Conservation (phyloP, 257 asterid species). For the Henckelia pumila region DNA sequence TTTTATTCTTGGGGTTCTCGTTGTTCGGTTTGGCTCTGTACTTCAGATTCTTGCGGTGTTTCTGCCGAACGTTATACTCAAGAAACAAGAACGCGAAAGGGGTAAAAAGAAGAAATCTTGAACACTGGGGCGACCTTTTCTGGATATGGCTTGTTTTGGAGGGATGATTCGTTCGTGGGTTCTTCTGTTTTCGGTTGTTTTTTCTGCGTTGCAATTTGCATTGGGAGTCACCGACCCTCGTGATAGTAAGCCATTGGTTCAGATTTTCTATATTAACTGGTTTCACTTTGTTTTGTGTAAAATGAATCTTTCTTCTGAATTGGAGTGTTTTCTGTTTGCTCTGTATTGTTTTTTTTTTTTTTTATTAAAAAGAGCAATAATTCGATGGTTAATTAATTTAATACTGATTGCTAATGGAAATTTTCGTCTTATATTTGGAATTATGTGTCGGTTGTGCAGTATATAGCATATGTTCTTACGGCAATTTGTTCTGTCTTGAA, state of each 20-base stretch:
- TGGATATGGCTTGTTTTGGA: slow-evolving; percentile 45
- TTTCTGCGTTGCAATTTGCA: slow-evolving; percentile 36
- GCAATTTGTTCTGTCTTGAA: background rate
- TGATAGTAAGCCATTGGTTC: slow-evolving; percentile 51
- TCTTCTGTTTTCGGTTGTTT: slow-evolving; percentile 37
- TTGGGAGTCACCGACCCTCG: slow-evolving; percentile 74
- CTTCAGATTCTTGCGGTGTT: slow-evolving; percentile 28
- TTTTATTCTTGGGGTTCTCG: slow-evolving; percentile 17
- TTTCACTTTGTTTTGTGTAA: background rate
- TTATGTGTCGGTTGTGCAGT: background rate
- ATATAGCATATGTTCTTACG: background rate
- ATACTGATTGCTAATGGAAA: background rate
- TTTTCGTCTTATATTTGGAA: background rate
- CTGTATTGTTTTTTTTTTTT: background rate
- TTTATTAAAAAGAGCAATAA: background rate
- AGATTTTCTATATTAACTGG: background rate
- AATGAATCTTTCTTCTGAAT: background rate
- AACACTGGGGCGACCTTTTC: slow-evolving; percentile 26
- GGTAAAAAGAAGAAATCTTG: slow-evolving; percentile 18
- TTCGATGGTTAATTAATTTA: background rate
- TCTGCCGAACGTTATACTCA: slow-evolving; percentile 25
- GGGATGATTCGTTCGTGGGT: slow-evolving; percentile 36
- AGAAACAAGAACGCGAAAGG: slow-evolving; percentile 6
- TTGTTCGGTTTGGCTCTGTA: slow-evolving; percentile 16
- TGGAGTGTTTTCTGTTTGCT: slow-evolving; percentile 8